These are phyloP conservation scores for Citrus glauca DNA, from an alignment of 345 rosid species.

Conservation along the genomic window DNA sequence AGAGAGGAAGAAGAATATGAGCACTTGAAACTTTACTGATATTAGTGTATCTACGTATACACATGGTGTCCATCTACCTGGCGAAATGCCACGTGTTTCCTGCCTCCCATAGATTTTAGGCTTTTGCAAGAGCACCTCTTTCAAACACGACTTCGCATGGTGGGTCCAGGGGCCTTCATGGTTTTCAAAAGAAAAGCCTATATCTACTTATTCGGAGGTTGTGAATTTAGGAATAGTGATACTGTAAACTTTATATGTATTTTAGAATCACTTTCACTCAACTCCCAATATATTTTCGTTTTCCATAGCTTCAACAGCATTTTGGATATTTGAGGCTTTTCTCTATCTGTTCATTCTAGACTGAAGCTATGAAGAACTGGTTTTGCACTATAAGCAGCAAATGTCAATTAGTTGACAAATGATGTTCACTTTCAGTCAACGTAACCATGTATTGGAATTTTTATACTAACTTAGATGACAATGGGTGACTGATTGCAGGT, in stretches of 20 bases:
- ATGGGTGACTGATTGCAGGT: conserved; percentile 41
- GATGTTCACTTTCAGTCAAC: background rate
- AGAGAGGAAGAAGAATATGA: background rate
- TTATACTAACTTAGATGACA: background rate
- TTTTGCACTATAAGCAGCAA: background rate
- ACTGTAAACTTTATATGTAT: background rate
- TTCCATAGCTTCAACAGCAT: background rate
- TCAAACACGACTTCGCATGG: background rate
- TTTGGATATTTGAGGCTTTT: background rate
- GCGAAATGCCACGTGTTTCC: background rate
- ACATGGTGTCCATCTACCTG: background rate
- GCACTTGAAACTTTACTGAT: background rate
- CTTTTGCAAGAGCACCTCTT: background rate
- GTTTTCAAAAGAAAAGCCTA: background rate
- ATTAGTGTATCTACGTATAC: background rate
- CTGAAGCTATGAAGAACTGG: background rate
- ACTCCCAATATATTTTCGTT: background rate
- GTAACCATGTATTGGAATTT: background rate
- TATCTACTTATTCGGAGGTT: background rate
- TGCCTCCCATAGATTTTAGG: background rate
- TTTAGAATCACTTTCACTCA: background rate
- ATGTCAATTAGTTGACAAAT: background rate
- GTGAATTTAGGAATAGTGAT: background rate
- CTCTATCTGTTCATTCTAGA: background rate
- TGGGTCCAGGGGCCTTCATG: background rate